phyloP scores from a whole-genome alignment of 805 yeast species.

The Saccharomycopsis selenospora region DNA sequence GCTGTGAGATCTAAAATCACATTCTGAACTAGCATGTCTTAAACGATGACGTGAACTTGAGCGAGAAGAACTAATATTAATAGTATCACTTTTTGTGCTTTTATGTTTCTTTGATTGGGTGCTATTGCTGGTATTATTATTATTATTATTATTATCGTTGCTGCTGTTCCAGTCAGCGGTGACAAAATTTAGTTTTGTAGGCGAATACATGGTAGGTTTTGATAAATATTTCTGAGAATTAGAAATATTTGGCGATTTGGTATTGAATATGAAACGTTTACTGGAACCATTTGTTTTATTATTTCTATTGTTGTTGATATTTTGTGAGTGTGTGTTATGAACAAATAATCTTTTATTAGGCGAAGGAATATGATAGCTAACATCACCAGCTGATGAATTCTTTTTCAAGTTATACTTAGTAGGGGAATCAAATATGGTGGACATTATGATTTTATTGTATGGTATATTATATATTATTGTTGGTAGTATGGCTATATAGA shows the following conservation, averaged over 20 bases:
- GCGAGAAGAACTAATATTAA: no score
- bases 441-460: no score
- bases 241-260: constrained; percentile 9
- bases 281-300: background rate
- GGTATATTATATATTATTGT: no score
- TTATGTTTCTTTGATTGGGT: background rate
- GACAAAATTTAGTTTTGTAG: constrained; percentile 40
- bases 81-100: no score
- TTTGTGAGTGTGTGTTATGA: no score
- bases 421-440: constrained; percentile 1
- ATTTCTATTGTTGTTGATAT: background rate
- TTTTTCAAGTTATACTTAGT: background rate
- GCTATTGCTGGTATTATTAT: background rate
- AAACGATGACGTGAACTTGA: no score
- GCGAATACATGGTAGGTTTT: constrained; percentile 27
- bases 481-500: background rate
- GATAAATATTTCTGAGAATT: constrained; percentile 10
- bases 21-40: background rate
- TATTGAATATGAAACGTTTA: constrained; percentile 10
- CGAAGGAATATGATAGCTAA: background rate
- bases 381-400: background rate
- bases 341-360: background rate
- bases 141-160: constrained; percentile 17
- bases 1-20: constrained; percentile 35
- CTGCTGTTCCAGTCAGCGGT: constrained; percentile 32